Base-by-base conservation (phyloP, 2,329 filamentous ascomycete genomes). In the Cadophora gregata region DNA sequence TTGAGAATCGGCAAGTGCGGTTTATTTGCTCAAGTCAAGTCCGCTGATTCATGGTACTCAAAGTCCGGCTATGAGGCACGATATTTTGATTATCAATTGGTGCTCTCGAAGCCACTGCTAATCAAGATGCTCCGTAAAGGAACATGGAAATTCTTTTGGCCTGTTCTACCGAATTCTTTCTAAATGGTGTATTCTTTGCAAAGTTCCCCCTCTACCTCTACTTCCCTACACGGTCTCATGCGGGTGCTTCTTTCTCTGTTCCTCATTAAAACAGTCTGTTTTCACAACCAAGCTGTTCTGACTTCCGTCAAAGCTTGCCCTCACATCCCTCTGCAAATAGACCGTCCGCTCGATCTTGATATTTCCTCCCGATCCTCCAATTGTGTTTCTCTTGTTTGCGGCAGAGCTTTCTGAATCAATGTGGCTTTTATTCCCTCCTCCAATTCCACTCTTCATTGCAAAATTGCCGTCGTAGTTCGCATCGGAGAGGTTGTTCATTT, bases 401-500 rank as follows among this genome's bases (percentile, higher is more conserved):
- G 6, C n/a, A 10, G 16, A 14, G n/a, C 21, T 29, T 19, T 29
- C 36, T n/a, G 38, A 36, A 16, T 45, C 21, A n/a, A 27, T 4
- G 16, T 16, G 14, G 16, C 56, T 45, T 45, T 27, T 38, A 10
- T 29, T 59, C 21, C 4, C 36, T 5, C 7, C 31, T 45, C 33
- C 24, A n/a, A 47, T 7, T 59, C 29, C 53, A 24, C 25, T 59
- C 33, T 24, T 38, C 56, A 59, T 45, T 16, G 14, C 56, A 29
- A 33, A 47, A 14, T 36, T 45, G 14, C 56, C 56, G 36, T 45
- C 38, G 36, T 59, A 42, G 56, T 59, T 61, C 19, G 24, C 36
- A 12, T 55, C 61, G 19, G 61, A 58, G 19, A 63, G 51, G 10
- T 55, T 63, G 36, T 29, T 63, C 50, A 47, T 63, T 19, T 47